phyloP scores from a whole-genome alignment of 2,329 filamentous ascomycete genomes.

The Fusarium neocosmosporiellum region DNA sequence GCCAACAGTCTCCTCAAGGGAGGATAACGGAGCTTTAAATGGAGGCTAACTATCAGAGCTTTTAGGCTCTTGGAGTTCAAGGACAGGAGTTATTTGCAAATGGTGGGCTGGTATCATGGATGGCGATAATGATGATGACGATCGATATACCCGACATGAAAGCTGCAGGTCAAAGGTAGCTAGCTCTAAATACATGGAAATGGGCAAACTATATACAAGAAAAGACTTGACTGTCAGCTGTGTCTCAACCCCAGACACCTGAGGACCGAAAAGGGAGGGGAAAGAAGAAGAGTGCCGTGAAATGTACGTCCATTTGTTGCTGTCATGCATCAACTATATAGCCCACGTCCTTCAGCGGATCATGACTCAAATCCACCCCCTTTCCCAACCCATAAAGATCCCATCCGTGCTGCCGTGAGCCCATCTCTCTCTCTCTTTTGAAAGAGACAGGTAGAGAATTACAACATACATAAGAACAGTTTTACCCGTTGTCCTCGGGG shows the following conservation, averaged over 20 bases:
- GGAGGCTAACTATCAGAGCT: not conserved
- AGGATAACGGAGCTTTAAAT: not conserved
- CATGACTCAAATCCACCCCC: conserved; percentile 9
- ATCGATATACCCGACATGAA: not conserved
- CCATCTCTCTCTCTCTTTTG: not conserved
- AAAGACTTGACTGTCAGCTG: not conserved
- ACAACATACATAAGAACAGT: conserved; percentile 23
- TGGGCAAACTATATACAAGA: not conserved
- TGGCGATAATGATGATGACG: not conserved
- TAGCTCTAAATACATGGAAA: conserved; percentile 10
- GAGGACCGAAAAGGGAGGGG: not conserved
- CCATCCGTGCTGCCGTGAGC: conserved; percentile 14
- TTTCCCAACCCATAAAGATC: conserved; percentile 8
- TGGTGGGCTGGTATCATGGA: not conserved
- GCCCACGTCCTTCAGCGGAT: conserved; percentile 7
- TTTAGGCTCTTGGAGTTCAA: not conserved
- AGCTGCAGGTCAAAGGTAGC: not conserved
- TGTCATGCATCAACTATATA: conserved; percentile 33
- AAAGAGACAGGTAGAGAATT: not conserved
- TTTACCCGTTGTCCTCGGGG: conserved; percentile 27
- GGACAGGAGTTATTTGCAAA: not conserved
- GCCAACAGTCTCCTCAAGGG: not conserved
- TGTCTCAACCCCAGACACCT: not conserved
- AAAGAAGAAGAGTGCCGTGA: not conserved
- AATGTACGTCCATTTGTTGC: conserved; percentile 18